Evolutionary conservation across 176 grass and related monocot genomes (phyloP), one percentile per base, ranked within the genome.

Genomic region (Cenchrus fungigraminus): DNA sequence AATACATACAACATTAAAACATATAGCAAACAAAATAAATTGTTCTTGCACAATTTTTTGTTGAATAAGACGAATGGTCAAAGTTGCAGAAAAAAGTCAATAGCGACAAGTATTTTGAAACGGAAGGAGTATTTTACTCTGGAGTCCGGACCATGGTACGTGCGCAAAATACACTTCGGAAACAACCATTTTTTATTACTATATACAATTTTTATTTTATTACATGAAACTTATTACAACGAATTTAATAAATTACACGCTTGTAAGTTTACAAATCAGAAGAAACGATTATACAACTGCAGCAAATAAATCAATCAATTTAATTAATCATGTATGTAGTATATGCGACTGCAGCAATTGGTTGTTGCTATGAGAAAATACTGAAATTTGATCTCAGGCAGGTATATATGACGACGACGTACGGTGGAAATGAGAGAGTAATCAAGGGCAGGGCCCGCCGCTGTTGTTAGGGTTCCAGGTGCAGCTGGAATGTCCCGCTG

Each of bases 401-500:
- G 2, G 4, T 40, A 40, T 40, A 40, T 16, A 31, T 9, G n/a
- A 19, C 54, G 15, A 19, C 12, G 54, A 17, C 52, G 52, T 25
- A 22, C 1, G 46, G 16, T 73, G 45, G 49, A 6, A 34, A 16
- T 5, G 66, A 28, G 20, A 4, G 11, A 1, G 29, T 64, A 53
- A 53, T 53, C 60, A 76, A 0, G 61, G 85, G 71, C 78, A 82
- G 14, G 6, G 44, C 45, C n/a, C 0, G 63, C 80, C 73, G 20
- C 5, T 4, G 29, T 0, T 83, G 55, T 87, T 87, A 0, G 25
- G 85, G 17, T 82, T 12, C 50, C 8, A 28, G 50, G 78, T 87
- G 71, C 78, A 87, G 60, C 85, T 50, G 49, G 78, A 87, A 57
- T 14, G 50, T 37, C 50, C 78, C 0, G 85, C 69, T 9, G 32